These are phyloP conservation scores for Fagopyrum homotropicum DNA, from an alignment of 148 eudicot genomes.

Conservation along the genomic window DNA sequence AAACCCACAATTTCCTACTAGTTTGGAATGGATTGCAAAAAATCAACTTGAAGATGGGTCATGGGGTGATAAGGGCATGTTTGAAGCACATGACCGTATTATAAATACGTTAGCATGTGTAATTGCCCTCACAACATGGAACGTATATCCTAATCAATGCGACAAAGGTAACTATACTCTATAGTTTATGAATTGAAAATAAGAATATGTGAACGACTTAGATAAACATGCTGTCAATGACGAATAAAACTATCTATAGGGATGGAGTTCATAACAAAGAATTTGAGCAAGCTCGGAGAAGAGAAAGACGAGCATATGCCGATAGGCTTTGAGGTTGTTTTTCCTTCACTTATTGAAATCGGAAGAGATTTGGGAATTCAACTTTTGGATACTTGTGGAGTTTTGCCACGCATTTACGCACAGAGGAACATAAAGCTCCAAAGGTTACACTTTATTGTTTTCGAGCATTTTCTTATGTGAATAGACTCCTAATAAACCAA, in stretches of 20 bases:
- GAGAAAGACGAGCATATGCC: constrained; percentile 86
- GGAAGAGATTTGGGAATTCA: constrained; percentile 50
- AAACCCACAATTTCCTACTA: constrained; percentile 59
- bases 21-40: constrained; percentile 61
- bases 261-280: constrained; percentile 47
- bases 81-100: constrained; percentile 57
- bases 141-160: constrained; percentile 33
- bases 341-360: constrained; percentile 69
- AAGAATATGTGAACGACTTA: no score
- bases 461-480: not conserved
- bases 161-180: constrained; percentile 28
- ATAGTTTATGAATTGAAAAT: not conserved
- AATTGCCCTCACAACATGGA: constrained; percentile 75
- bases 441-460: constrained; percentile 24
- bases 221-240: not conserved
- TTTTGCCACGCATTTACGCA: constrained; percentile 31
- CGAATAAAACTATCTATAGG: constrained; percentile 23
- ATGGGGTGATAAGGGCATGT: constrained; percentile 53
- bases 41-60: constrained; percentile 80
- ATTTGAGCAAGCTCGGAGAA: constrained; percentile 50
- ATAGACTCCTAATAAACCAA: not conserved
- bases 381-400: constrained; percentile 22
- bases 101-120: constrained; percentile 70
- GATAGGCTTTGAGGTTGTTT: constrained; percentile 84
- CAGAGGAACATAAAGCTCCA: constrained; percentile 63